Base-by-base conservation (phyloP, 2,329 filamentous ascomycete species). In the Atkinsonella texensis region DNA sequence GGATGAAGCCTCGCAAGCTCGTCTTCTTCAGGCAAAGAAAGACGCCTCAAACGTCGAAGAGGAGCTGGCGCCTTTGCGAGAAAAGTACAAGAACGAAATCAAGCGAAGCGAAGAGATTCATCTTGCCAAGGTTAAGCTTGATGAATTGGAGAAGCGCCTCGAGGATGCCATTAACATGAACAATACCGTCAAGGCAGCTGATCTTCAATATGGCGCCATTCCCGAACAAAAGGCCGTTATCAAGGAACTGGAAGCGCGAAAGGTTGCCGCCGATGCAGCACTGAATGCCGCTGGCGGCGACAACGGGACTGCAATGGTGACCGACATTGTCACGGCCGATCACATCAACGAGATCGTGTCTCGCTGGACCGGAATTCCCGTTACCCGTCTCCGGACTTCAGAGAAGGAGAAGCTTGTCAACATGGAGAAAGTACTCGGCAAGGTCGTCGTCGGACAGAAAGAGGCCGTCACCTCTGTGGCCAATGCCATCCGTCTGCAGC, bases 331-430 rank as follows among this genome's bases (percentile, higher is more conserved):
- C 58, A 93, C 93, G 6, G 89, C 90, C 11, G 93, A 98, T 57
- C 90, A 98, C 68, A 98, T 98, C 76, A 97, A 98, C 66, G 91
- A 97, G 65, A 98, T 98, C 55, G 93, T 98, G 50, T 86, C 87
- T 51, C 84, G 89, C 55, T 96, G 90, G 88, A 98, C 93, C n/a
- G 93, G 93, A 57, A 98, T 98, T 60, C 93, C 93, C 1, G 89
- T 98, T 53, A 97, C 89, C 4, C 80, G 91, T 55, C 82, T 98
- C 41, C 91, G 87, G 73, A 96, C 93, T 0, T 87, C 89, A 0
- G 93, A 98, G 71, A 97, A 95, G 72, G 93, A 98, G 67, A 97
- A 97, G 75, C 78, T 98, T n/a, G 79, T 98, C 56, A 79, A 95
- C 63, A 98, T 98, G 93, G 93, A 98, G 71, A 85, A 81, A 63